Conservation (phyloP, 2,329 filamentous ascomycete genomes). For the Sclerotinia nivalis region DNA sequence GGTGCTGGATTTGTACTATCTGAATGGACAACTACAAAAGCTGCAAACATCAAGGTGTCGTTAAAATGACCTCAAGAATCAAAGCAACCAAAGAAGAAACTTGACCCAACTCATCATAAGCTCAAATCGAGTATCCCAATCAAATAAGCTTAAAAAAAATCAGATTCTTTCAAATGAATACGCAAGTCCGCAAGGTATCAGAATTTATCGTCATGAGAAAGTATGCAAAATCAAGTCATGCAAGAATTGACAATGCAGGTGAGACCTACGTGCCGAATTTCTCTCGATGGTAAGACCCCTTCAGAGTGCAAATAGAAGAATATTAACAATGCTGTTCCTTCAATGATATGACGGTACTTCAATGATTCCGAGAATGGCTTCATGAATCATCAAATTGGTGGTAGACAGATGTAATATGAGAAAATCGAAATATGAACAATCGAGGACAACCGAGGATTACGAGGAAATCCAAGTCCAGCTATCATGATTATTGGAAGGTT, state of each 20-base stretch:
- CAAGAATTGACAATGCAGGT: background rate
- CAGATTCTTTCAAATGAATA: background rate
- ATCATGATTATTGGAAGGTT: background rate
- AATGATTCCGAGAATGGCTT: slow-evolving; percentile 18
- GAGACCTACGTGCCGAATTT: background rate
- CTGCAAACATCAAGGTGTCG: slow-evolving; percentile 16
- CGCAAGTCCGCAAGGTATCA: background rate
- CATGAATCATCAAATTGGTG: slow-evolving; percentile 26
- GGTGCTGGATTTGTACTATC: slow-evolving; percentile 15
- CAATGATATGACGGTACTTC: slow-evolving; percentile 20
- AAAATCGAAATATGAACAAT: slow-evolving; percentile 13
- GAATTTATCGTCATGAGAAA: slow-evolving; percentile 12
- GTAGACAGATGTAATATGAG: slow-evolving; percentile 3
- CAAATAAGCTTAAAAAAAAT: background rate
- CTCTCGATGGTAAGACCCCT: slow-evolving; percentile 17
- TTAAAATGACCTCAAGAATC: slow-evolving; percentile 11
- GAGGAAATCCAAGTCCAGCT: background rate
- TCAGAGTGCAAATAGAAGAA: background rate
- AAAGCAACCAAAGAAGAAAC: slow-evolving; percentile 16
- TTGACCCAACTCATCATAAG: slow-evolving; percentile 19
- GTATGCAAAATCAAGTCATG: slow-evolving; percentile 18
- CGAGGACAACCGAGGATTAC: background rate
- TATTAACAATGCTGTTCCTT: slow-evolving; percentile 21
- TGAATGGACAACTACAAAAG: slow-evolving; percentile 19
- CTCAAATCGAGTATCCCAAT: slow-evolving; percentile 12